Evolutionary conservation across 1,139 yeast species (phyloP).

Genomic region (Kurtzmaniella natalensis): DNA sequence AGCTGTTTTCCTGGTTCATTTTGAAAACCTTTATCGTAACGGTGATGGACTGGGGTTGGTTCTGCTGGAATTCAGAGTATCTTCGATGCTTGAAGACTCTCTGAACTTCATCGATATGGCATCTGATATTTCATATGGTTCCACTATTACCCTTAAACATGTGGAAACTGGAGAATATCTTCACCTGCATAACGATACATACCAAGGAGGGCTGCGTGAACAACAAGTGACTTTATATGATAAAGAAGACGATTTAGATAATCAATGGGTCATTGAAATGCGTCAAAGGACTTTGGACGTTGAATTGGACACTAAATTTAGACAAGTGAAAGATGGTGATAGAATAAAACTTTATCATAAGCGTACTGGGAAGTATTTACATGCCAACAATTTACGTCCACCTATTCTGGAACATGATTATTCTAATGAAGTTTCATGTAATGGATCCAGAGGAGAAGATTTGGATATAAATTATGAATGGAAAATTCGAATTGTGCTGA

Average conservation of each 20-base stretch:
- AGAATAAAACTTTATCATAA: slow-evolving; percentile 59
- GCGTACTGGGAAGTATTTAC: slow-evolving; percentile 54
- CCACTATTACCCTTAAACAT: slow-evolving; percentile 65
- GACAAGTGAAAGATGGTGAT: slow-evolving; percentile 45
- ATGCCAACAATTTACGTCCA: slow-evolving; percentile 58
- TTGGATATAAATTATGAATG: slow-evolving; percentile 49
- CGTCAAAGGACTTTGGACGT: slow-evolving; percentile 28
- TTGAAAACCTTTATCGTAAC: slow-evolving; percentile 38
- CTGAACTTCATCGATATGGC: slow-evolving; percentile 33
- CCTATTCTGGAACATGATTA: slow-evolving; percentile 81
- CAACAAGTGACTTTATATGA: slow-evolving; percentile 69
- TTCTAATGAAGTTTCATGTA: slow-evolving; percentile 66
- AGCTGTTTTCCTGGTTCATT: slow-evolving; percentile 46
- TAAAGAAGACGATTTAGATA: slow-evolving; percentile 47
- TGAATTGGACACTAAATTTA: slow-evolving; percentile 24
- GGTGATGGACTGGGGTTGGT: slow-evolving; percentile 52
- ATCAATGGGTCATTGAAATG: slow-evolving; percentile 65
- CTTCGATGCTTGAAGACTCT: slow-evolving; percentile 41
- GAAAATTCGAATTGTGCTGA: slow-evolving; percentile 34
- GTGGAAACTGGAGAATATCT: slow-evolving; percentile 57
- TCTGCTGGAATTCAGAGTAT: slow-evolving; percentile 52
- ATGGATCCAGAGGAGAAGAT: slow-evolving; percentile 45
- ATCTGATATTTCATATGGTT: slow-evolving; percentile 58
- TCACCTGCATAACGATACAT: slow-evolving; percentile 58
- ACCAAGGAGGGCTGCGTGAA: slow-evolving; percentile 51